Conservation (phyloP, 2,329 filamentous ascomycete species). For the Claviceps spartinae region DNA sequence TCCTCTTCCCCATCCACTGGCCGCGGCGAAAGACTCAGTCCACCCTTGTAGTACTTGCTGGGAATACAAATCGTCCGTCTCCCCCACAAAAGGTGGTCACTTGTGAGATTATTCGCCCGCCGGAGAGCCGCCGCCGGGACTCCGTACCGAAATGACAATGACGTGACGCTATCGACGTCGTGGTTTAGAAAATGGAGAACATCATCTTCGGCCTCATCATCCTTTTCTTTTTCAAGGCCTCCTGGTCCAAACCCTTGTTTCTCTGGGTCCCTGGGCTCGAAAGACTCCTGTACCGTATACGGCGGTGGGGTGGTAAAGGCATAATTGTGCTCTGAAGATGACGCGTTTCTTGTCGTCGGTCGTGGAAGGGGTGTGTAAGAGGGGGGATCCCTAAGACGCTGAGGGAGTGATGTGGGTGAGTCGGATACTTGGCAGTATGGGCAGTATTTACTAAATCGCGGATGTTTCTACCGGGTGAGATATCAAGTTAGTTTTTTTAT, state of each 20-base stretch:
- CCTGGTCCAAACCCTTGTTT: background rate
- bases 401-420: conserved; percentile 40
- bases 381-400: conserved; percentile 55
- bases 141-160: conserved; percentile 57
- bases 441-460: conserved; percentile 51
- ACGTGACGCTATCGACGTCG: conserved; percentile 50
- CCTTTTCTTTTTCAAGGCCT: background rate
- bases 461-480: conserved; percentile 34
- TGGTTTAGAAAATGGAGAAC: conserved; percentile 64
- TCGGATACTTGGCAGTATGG: conserved; percentile 67
- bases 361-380: conserved; percentile 37
- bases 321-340: conserved; percentile 5
- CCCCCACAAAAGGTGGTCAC: conserved; percentile 57
- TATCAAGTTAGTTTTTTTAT: conserved; percentile 1
- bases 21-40: conserved; percentile 52
- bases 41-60: conserved; percentile 52
- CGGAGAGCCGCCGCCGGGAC: conserved; percentile 52
- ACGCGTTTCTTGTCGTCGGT: conserved; percentile 11
- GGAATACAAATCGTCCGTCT: conserved; percentile 61
- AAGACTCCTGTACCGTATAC: conserved; percentile 12
- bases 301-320: conserved; percentile 24
- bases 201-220: conserved; percentile 30
- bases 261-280: background rate
- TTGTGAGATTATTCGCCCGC: conserved; percentile 53
- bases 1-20: conserved; percentile 66